Conservation (phyloP, 2,329 filamentous ascomycete genomes). For the Celoporthe dispersa region DNA sequence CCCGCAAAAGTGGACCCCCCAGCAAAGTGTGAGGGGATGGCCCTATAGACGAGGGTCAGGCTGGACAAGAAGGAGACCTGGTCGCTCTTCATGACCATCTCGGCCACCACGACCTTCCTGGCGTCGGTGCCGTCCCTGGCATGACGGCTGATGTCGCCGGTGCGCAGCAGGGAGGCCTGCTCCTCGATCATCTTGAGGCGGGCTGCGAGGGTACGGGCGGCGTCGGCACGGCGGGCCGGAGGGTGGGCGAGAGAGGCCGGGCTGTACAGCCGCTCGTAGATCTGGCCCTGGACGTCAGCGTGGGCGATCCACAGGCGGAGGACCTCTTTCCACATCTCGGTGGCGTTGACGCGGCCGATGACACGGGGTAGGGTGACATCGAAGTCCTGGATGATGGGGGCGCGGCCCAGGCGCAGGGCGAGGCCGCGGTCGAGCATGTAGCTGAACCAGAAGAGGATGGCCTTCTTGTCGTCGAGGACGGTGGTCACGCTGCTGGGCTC, state of each 20-base stretch:
- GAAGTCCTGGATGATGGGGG: conserved; percentile 60
- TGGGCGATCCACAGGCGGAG: conserved; percentile 60
- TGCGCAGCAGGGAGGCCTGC: conserved; percentile 42
- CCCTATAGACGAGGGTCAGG: conserved; percentile 57
- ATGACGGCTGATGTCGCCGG: conserved; percentile 43
- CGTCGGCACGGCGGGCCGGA: conserved; percentile 45
- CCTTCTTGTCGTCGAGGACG: conserved; percentile 41
- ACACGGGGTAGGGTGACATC: conserved; percentile 53
- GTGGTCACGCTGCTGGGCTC: conserved; percentile 27
- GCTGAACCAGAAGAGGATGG: conserved; percentile 52
- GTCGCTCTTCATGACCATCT: conserved; percentile 51
- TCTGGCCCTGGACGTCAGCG: conserved; percentile 59
- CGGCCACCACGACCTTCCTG: conserved; percentile 46
- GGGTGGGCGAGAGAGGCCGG: conserved; percentile 49
- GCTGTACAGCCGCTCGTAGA: conserved; percentile 63
- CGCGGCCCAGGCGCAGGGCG: conserved; percentile 62
- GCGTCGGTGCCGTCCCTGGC: conserved; percentile 34
- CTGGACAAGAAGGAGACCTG: conserved; percentile 53
- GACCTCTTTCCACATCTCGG: conserved; percentile 50
- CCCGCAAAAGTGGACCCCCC: conserved; percentile 50
- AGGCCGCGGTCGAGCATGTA: conserved; percentile 64
- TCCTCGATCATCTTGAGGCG: conserved; percentile 44
- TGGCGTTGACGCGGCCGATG: conserved; percentile 35
- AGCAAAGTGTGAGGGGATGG: conserved; percentile 50
- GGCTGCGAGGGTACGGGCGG: conserved; percentile 45